These are phyloP conservation scores for Macrocystidia cucumis DNA, from an alignment of 1,284 basidiomycete genomes.

Conservation along the genomic window DNA sequence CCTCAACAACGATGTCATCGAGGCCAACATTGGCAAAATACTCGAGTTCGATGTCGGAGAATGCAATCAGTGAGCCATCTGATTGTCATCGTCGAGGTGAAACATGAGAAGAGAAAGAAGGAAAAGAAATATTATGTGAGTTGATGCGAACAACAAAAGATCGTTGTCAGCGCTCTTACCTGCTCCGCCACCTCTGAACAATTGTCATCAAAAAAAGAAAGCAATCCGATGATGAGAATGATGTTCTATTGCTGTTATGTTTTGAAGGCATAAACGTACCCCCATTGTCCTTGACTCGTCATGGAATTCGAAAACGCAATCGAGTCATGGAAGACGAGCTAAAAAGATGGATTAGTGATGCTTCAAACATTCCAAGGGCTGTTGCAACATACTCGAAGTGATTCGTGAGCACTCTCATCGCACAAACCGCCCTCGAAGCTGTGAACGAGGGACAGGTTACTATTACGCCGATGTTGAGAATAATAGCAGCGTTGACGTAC, in stretches of 20 bases:
- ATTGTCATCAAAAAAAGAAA: too few species aligned
- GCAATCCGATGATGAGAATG: too few species aligned
- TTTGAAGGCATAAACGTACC: slow-evolving; percentile 16
- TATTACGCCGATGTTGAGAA: too few species aligned
- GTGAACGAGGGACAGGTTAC: background rate
- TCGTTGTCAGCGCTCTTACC: too few species aligned
- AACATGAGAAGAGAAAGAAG: too few species aligned
- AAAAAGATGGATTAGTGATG: slow-evolving; percentile 2
- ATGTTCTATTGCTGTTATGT: too few species aligned
- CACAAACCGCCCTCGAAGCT: slow-evolving; percentile 6
- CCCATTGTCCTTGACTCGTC: slow-evolving; percentile 18
- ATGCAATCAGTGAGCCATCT: slow-evolving; percentile 29
- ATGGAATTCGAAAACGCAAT: slow-evolving; percentile 24
- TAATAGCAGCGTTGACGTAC: background rate
- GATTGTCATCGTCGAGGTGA: background rate
- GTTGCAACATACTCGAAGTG: background rate
- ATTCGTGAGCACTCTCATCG: slow-evolving; percentile 2
- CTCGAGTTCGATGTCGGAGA: slow-evolving; percentile 23
- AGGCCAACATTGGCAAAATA: slow-evolving; percentile 15
- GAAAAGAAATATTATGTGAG: too few species aligned
- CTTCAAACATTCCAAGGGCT: slow-evolving; percentile 7
- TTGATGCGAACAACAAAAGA: too few species aligned
- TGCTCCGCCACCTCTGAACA: too few species aligned
- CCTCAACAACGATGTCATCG: slow-evolving; percentile 25
- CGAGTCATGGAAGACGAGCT: slow-evolving; percentile 30